Conservation (phyloP, 176 grass and related monocot species). For the Ensete ventricosum region DNA sequence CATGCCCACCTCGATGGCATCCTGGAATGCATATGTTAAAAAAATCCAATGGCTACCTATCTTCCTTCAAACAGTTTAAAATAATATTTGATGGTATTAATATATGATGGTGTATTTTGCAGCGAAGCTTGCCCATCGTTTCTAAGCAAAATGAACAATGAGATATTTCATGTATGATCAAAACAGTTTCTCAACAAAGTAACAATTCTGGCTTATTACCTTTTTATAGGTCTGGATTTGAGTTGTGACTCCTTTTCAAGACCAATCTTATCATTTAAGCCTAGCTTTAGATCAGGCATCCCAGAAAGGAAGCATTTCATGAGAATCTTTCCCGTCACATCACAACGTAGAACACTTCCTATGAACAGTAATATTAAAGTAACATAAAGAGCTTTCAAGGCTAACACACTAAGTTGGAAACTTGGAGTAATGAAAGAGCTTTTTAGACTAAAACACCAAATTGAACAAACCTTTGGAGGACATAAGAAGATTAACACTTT, state of each 20-base stretch:
- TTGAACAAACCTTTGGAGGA: slow-evolving; percentile 78
- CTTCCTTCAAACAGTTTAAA: too few species aligned
- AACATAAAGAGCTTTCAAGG: background rate
- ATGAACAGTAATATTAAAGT: slow-evolving; percentile 5
- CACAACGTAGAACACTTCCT: slow-evolving; percentile 97
- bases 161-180: too few species aligned
- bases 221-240: slow-evolving; percentile 91
- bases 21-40: too few species aligned
- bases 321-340: slow-evolving; percentile 95
- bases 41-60: too few species aligned
- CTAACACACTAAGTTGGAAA: background rate
- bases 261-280: slow-evolving; percentile 98
- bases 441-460: background rate
- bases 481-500: slow-evolving; percentile 99
- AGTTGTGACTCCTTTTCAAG: slow-evolving; percentile 95
- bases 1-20: too few species aligned
- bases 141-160: too few species aligned
- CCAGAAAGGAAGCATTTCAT: slow-evolving; percentile 99
- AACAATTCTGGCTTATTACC: slow-evolving; percentile 28
- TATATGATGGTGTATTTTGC: too few species aligned
- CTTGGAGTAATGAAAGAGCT: background rate
- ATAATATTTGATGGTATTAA: too few species aligned
- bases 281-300: slow-evolving; percentile 96
- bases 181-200: background rate
- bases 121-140: too few species aligned